Conservation (phyloP, 352 stramenopile genomes). For the Phytopythium boreale region DNA sequence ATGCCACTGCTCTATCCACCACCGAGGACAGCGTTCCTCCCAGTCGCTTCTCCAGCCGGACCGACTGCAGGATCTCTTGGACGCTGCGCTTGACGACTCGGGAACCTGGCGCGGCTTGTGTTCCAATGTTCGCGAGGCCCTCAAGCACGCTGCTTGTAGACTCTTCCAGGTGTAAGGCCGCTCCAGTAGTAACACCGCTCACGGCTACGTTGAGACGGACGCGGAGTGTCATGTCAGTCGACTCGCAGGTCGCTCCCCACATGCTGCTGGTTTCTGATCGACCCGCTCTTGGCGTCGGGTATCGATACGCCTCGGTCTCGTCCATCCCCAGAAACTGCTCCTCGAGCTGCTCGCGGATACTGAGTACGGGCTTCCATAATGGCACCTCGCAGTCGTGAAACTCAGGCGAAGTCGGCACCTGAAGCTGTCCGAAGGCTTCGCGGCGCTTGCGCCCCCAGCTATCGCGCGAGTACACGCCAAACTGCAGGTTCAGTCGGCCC, state of each 20-base stretch:
- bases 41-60: conserved; percentile 44
- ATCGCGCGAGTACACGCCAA: conserved; percentile 50
- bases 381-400: conserved; percentile 36
- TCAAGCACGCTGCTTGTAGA: background rate
- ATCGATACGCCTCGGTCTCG: conserved; percentile 13
- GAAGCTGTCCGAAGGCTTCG: conserved; percentile 36
- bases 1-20: background rate
- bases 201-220: conserved; percentile 43
- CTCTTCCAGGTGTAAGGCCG: background rate
- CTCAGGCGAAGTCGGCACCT: conserved; percentile 16
- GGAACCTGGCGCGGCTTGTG: conserved; percentile 3
- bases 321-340: conserved; percentile 59
- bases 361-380: conserved; percentile 32
- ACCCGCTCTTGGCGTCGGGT: background rate
- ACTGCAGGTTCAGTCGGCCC: conserved; percentile 3
- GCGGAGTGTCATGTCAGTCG: conserved; percentile 29
- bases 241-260: conserved; percentile 36
- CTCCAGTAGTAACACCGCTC: background rate
- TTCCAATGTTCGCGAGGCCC: background rate
- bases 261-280: background rate
- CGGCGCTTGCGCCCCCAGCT: conserved; percentile 37
- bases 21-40: conserved; percentile 11
- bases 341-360: conserved; percentile 44
- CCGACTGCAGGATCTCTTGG: conserved; percentile 61
- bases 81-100: conserved; percentile 67